Base-by-base conservation (phyloP, 2,329 filamentous ascomycete genomes). In the Escovopsis sp. region DNA sequence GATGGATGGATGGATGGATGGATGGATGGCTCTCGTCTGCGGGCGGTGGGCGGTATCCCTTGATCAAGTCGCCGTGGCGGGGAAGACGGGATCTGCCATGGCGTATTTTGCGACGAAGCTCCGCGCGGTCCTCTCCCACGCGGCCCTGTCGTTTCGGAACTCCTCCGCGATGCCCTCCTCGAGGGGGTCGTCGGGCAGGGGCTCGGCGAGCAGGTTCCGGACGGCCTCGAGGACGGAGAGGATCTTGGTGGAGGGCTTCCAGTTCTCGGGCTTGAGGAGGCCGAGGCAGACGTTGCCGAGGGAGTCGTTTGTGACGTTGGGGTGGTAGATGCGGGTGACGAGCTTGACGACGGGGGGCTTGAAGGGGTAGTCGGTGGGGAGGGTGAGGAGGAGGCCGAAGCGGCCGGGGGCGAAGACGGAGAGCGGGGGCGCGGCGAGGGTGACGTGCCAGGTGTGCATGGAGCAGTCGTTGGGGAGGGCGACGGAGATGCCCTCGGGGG, bases 311-410 rank as follows among this genome's bases (percentile, higher is more conserved):
- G 81, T 86, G 45, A 95, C 76, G 65, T 95, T 95, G 36, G 88
- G 87, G 67, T 95, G 88, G 73, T 94, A 95, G 69, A 94, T 84
- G 64, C 88, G 89, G 40, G 87, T 94, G 50, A 70, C 66, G 72
- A 94, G 94, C 56, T 72, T 77, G 51, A 94, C 71, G 45, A 72
- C 67, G 13, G 87, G 87, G 16, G 86, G 78, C 64, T 91, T 91
- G 77, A 94, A 94, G 31, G 87, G 87, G 68, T 94, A 94, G 55
- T 86, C 81, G 51, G 68, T 64, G 12, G 87, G 86, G 10, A 95
- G 76, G 34, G 63, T 70, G 51, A 94, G 69, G 47, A 79, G 64
- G 46, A 95, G 65, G 50, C 75, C 74, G 72, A 86, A 95, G 50
- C 65, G 67, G 55, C 87, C 87, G 52, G 77, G 79, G 68, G 60